A percentile compares a stretch with the other conserved stretches of the same genome.
Evolutionary conservation across 176 grass and related monocot genomes (phyloP).

Genomic region (Carex scoparia): DNA sequence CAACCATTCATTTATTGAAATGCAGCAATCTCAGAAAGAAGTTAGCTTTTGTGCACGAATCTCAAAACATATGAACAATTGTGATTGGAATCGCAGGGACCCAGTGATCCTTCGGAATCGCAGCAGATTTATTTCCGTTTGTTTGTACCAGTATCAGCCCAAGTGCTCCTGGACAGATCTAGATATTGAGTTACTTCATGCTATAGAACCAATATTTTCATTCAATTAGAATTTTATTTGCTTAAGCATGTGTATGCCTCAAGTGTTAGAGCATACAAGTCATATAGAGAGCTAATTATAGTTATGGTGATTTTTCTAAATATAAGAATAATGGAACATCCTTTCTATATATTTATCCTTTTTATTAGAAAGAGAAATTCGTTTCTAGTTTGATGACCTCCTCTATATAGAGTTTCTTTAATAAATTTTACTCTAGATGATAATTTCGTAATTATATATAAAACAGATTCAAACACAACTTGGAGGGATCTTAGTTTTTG

Average conservation of each 20-base stretch:
- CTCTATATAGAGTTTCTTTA: background rate
- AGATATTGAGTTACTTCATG: background rate
- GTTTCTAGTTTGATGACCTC: background rate
- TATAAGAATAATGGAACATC: background rate
- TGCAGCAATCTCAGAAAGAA: too few relatives aligned
- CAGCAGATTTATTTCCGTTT: background rate
- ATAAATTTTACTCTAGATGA: background rate
- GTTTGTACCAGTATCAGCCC: background rate
- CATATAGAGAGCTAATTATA: background rate
- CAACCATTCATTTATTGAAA: too few relatives aligned
- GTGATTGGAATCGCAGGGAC: too few relatives aligned
- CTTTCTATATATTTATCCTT: background rate
- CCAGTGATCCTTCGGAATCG: too few relatives aligned
- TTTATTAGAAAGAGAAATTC: background rate
- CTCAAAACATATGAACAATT: too few relatives aligned
- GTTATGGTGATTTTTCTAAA: background rate
- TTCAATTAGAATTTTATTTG: background rate
- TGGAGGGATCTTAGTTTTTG: too few relatives aligned
- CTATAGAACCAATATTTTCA: background rate
- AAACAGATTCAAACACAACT: too few relatives aligned
- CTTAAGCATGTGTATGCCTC: background rate
- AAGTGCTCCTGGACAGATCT: background rate
- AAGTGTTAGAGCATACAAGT: background rate
- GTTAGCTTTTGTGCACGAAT: too few relatives aligned
- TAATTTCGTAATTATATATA: too few relatives aligned